Base-by-base conservation (phyloP, 768 basidiomycete species). In the Ramaria sp. region DNA sequence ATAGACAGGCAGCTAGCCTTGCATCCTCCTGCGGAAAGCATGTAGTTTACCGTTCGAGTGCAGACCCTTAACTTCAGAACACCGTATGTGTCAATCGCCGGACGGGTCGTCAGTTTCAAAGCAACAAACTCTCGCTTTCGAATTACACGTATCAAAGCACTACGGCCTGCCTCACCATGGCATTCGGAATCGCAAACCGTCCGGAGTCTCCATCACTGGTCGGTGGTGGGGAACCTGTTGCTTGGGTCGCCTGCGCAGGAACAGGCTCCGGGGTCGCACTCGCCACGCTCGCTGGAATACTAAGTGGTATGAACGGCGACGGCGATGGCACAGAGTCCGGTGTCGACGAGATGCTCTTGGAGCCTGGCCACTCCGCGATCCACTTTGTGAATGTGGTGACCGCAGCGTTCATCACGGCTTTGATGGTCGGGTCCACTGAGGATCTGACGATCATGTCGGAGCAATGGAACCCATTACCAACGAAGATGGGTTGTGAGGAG, bases 401-500 rank as follows among this genome's bases (percentile, higher is more conserved):
- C 0, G 68, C 81, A 38, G 78, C 65, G 36, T 65, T 59, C 61
- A 85, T 83, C 8, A 85, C 81, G 0, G 70, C 68, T 4, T 64
- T 61, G 38, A 85, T 69, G 1, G 78, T 78, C 16, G 72, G 57
- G 58, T 85, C 82, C 5, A 70, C 71, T 4, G 58, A 20, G 1
- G 72, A 78, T 38, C 69, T 68, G 22, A 57, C 37, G 51, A 67
- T 42, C 45, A 88, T 62, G 60, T 87, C 84, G 16, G 83, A 80
- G 62, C 75, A 76, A 60, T 86, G 85, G 73, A 82, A 87, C 0
- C 81, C 85, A 58, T 82, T 74, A 24, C 78, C 68, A 12, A 77
- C 63, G 15, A 69, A 74, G 51, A 86, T 80, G 0, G 81, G 79
- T 60, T 82, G 82, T 0, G 63, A 63, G 0, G 72, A 52, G 3